phyloP scores from a whole-genome alignment of 257 asterid genomes.

The Petrea volubilis region DNA sequence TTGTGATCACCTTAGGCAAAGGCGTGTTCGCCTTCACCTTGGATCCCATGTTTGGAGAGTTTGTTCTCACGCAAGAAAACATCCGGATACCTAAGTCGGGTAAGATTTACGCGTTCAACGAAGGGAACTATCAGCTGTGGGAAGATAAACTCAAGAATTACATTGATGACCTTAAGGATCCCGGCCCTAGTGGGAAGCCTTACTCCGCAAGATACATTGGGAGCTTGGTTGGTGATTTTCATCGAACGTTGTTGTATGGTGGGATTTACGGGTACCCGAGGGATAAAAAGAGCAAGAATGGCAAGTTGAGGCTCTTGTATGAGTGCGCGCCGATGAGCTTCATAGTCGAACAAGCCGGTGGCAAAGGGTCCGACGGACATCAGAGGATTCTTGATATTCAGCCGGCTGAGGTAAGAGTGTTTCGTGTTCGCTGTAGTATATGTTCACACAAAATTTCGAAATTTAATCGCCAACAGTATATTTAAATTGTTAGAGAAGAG shows the following conservation, averaged over 20 bases:
- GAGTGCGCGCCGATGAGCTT: slow-evolving; percentile 99
- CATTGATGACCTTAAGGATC: slow-evolving; percentile 84
- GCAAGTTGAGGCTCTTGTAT: slow-evolving; percentile 86
- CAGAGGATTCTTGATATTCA: slow-evolving; percentile 75
- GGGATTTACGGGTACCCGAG: slow-evolving; percentile 92
- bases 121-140: slow-evolving; percentile 92
- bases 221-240: slow-evolving; percentile 91
- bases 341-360: slow-evolving; percentile 95
- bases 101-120: slow-evolving; percentile 85
- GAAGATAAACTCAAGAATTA: slow-evolving; percentile 84
- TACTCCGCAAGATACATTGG: slow-evolving; percentile 90
- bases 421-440: too few relatives aligned
- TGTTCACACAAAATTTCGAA: too few relatives aligned
- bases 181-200: slow-evolving; percentile 92
- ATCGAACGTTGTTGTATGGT: slow-evolving; percentile 79
- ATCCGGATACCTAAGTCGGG: slow-evolving; percentile 83
- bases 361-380: slow-evolving; percentile 88
- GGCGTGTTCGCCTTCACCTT: slow-evolving; percentile 83
- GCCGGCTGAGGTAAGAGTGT: slow-evolving; percentile 78
- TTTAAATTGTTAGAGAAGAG: too few relatives aligned
- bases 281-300: slow-evolving; percentile 82
- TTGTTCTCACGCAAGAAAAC: slow-evolving; percentile 73
- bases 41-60: slow-evolving; percentile 92
- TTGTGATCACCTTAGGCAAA: slow-evolving; percentile 69
- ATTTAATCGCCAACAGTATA: too few relatives aligned